These are phyloP conservation scores for Glaciozyma antarctica DNA, from an alignment of 768 basidiomycete species.

Conservation along the genomic window DNA sequence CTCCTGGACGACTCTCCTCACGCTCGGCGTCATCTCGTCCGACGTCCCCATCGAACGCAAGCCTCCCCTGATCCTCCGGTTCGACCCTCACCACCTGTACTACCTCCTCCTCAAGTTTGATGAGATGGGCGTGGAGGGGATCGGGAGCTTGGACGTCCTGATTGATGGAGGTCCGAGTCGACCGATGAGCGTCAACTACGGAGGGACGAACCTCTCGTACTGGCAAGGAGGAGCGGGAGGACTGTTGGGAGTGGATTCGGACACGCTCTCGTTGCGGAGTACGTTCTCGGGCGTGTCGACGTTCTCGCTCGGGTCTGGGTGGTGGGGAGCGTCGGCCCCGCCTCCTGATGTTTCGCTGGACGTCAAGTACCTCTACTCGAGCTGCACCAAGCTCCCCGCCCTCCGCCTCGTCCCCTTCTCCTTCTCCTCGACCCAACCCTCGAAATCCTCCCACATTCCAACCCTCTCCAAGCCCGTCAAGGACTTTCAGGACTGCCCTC, in stretches of 20 bases:
- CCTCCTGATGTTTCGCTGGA: conserved; percentile 47
- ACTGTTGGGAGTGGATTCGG: conserved; percentile 15
- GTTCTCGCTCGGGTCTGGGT: conserved; percentile 57
- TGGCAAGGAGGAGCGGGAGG: neutral
- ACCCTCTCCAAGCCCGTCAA: conserved; percentile 44
- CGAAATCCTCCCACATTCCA: neutral
- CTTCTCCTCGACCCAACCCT: neutral
- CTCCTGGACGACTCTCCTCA: conserved; percentile 26
- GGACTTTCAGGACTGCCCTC: conserved; percentile 60
- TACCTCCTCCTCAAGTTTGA: conserved; percentile 81
- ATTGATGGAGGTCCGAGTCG: conserved; percentile 58
- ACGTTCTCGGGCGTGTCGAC: conserved; percentile 51
- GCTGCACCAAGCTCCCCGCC: conserved; percentile 81
- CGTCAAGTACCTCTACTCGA: conserved; percentile 77
- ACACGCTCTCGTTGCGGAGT: conserved; percentile 9
- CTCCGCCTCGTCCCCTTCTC: conserved; percentile 41
- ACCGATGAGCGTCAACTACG: conserved; percentile 56
- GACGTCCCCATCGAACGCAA: conserved; percentile 2
- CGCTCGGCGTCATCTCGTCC: conserved; percentile 25
- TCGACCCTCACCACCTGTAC: conserved; percentile 76
- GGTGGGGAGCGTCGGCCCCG: conserved; percentile 51
- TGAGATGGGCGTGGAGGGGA: conserved; percentile 57
- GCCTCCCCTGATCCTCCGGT: conserved; percentile 52
- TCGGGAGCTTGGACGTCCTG: conserved; percentile 70
- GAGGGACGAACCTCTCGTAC: conserved; percentile 45